Conservation (phyloP, 2,329 filamentous ascomycete species). For the Macroventuria anomochaeta region DNA sequence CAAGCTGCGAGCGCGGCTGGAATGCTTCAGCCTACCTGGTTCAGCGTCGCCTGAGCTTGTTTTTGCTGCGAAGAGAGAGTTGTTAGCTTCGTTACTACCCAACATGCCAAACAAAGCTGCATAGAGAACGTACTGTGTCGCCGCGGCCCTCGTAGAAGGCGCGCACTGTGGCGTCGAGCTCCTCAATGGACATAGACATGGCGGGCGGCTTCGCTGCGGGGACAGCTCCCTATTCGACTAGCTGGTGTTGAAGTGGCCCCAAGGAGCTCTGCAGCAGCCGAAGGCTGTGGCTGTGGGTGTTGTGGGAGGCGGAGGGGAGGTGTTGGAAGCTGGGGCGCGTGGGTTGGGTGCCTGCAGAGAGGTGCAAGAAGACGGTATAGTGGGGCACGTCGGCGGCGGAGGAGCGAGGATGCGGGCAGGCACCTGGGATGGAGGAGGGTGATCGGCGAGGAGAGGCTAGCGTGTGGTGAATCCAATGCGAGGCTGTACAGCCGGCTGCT, state of each 20-base stretch:
- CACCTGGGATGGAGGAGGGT: slow-evolving; percentile 16
- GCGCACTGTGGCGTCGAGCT: slow-evolving; percentile 95
- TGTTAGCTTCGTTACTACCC: slow-evolving; percentile 49
- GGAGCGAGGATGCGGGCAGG: slow-evolving; percentile 38
- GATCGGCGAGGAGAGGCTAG: slow-evolving; percentile 12
- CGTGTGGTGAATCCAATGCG: slow-evolving; percentile 16
- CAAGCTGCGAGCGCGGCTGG: slow-evolving; percentile 10
- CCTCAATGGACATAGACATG: slow-evolving; percentile 79
- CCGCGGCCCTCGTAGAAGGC: slow-evolving; percentile 97
- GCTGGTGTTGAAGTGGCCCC: slow-evolving; percentile 27
- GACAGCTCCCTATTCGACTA: slow-evolving; percentile 44
- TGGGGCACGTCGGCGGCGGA: slow-evolving; percentile 39
- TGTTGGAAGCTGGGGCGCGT: slow-evolving; percentile 26
- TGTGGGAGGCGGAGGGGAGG: slow-evolving; percentile 18
- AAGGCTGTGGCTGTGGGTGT: slow-evolving; percentile 11
- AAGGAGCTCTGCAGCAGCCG: slow-evolving; percentile 24
- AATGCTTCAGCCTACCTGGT: slow-evolving; percentile 70
- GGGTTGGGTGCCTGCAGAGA: slow-evolving; percentile 38
- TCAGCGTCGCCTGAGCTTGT: slow-evolving; percentile 88
- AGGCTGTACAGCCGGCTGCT: slow-evolving; percentile 28
- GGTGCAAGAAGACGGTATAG: slow-evolving; percentile 35
- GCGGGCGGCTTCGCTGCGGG: slow-evolving; percentile 43
- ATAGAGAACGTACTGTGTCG: slow-evolving; percentile 72
- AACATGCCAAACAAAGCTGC: not conserved
- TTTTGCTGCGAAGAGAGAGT: slow-evolving; percentile 74